A percentile compares a stretch with the other conserved stretches of the same genome.
phyloP scores from a whole-genome alignment of 2,329 filamentous ascomycete genomes.

The Huntiella omanensis region DNA sequence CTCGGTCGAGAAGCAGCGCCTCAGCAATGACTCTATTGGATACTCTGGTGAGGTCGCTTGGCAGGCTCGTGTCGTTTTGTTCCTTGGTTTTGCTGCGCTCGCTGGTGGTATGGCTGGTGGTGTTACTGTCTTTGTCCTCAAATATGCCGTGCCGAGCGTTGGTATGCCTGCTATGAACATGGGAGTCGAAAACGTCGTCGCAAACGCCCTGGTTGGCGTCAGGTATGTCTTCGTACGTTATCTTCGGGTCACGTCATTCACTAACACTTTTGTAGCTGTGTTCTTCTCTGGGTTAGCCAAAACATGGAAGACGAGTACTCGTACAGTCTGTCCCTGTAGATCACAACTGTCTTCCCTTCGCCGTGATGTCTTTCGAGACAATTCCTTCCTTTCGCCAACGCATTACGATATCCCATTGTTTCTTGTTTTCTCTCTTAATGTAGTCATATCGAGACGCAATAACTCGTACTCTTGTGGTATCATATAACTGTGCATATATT shows the following conservation, averaged over 20 bases:
- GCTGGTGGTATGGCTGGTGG: constrained; percentile 51
- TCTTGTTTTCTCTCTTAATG: neutral
- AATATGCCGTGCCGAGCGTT: constrained; percentile 39
- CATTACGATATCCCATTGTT: neutral
- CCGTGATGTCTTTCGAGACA: neutral
- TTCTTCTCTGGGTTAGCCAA: constrained; percentile 49
- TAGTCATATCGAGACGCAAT: too few relatives aligned
- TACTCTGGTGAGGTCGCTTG: constrained; percentile 46
- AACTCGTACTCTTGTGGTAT: too few relatives aligned
- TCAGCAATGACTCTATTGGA: constrained; percentile 43
- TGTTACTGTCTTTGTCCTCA: constrained; percentile 48
- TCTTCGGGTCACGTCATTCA: neutral
- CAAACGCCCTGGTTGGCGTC: constrained; percentile 43
- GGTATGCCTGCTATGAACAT: constrained; percentile 42
- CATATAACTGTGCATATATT: too few relatives aligned
- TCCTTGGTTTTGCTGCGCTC: constrained; percentile 45
- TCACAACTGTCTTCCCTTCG: constrained; percentile 3
- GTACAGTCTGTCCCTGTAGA: constrained; percentile 44
- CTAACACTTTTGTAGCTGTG: constrained; percentile 25
- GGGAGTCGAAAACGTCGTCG: constrained; percentile 47
- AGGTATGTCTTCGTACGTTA: constrained; percentile 25
- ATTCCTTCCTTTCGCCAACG: neutral
- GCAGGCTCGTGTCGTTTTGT: constrained; percentile 50
- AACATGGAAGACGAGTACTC: constrained; percentile 57
- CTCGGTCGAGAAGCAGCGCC: constrained; percentile 46